phyloP scores from a whole-genome alignment of 2,329 filamentous ascomycete species.

The Atkinsonella texensis region DNA sequence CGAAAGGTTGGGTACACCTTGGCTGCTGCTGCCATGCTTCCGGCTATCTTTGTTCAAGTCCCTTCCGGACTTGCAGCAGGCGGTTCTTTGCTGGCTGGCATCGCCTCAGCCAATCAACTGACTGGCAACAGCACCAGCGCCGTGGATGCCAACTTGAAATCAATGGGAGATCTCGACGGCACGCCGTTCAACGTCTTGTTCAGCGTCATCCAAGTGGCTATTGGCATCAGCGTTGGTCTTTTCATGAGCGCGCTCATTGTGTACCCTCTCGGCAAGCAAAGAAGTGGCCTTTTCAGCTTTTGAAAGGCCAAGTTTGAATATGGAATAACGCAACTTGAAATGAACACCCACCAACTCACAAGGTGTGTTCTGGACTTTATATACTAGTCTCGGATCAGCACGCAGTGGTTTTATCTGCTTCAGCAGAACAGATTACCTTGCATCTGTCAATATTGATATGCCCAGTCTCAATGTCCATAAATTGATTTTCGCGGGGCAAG shows the following conservation, averaged over 20 bases:
- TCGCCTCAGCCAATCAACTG: slow-evolving; percentile 43
- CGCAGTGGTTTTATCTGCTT: neutral
- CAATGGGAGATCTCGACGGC: slow-evolving; percentile 24
- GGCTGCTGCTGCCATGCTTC: slow-evolving; percentile 73
- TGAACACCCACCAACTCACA: neutral
- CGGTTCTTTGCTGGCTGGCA: slow-evolving; percentile 45
- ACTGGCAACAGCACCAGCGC: slow-evolving; percentile 27
- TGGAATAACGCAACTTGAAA: neutral
- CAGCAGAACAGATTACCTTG: no score
- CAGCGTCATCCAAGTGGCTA: slow-evolving; percentile 48
- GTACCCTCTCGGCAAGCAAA: slow-evolving; percentile 44
- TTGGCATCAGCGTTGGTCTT: slow-evolving; percentile 49
- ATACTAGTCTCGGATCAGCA: neutral
- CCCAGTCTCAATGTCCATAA: neutral
- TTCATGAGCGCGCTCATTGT: slow-evolving; percentile 44
- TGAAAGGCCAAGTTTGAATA: slow-evolving; percentile 12
- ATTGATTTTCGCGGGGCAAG: neutral
- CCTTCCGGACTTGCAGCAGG: slow-evolving; percentile 49
- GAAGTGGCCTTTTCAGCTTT: slow-evolving; percentile 45
- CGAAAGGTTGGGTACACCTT: slow-evolving; percentile 56
- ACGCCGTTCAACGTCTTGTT: slow-evolving; percentile 42
- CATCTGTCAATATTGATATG: neutral
- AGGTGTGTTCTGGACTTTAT: neutral
- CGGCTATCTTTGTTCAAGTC: slow-evolving; percentile 69
- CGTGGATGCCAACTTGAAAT: slow-evolving; percentile 3